A percentile compares a stretch with the other conserved stretches of the same genome.
Evolutionary conservation across 305 asterid genomes (phyloP).

Genomic region (Fraxinus velutina): DNA sequence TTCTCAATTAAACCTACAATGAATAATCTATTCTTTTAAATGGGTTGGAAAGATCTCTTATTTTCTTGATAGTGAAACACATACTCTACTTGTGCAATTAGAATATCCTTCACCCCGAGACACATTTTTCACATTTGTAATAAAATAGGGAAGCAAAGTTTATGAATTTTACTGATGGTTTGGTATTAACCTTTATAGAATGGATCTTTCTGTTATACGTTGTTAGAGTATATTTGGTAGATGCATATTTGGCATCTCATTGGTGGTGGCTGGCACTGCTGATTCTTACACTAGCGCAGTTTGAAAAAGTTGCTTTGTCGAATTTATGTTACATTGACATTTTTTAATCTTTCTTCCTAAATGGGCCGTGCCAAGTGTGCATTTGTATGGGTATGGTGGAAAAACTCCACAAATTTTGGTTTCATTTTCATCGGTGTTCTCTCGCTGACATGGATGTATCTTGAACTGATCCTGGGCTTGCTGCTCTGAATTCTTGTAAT

Average conservation of each 20-base stretch:
- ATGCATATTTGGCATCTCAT: neutral
- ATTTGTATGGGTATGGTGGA: neutral
- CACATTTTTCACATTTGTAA: neutral
- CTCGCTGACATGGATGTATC: neutral
- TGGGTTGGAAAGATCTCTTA: no score
- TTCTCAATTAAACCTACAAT: neutral
- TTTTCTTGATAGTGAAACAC: neutral
- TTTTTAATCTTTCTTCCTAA: neutral
- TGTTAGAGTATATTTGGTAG: neutral
- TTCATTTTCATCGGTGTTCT: conserved; percentile 2
- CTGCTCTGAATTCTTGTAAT: neutral
- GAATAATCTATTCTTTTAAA: no score
- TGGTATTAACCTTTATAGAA: neutral
- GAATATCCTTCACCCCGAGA: neutral
- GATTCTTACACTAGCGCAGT: neutral
- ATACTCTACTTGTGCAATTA: neutral
- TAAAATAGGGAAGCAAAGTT: neutral
- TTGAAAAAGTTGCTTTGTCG: neutral
- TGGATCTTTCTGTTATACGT: neutral
- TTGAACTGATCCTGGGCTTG: conserved; percentile 2
- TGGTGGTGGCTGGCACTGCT: neutral
- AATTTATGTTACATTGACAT: neutral
- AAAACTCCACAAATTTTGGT: neutral
- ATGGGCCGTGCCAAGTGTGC: neutral
- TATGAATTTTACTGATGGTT: neutral